These are phyloP conservation scores for Pythium sp. DNA, from an alignment of 352 stramenopile species.

Conservation along the genomic window DNA sequence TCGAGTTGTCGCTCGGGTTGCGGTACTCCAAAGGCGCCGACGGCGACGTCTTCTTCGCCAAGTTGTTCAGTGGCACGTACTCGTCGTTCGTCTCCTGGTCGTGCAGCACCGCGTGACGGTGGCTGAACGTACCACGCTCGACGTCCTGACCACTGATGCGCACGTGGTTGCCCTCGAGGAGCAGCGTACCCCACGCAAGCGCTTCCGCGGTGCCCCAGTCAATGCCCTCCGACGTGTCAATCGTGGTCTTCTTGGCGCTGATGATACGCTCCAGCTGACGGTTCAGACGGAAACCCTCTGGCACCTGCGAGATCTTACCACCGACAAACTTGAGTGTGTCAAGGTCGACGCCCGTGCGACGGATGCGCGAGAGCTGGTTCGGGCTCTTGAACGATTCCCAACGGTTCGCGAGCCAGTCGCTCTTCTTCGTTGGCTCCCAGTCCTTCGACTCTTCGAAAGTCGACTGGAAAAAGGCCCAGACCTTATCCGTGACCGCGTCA, in stretches of 20 bases:
- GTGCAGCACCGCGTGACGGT: slow-evolving; percentile 94
- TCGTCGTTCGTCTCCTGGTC: slow-evolving; percentile 94
- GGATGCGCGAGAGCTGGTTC: slow-evolving; percentile 89
- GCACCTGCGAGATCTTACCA: slow-evolving; percentile 76
- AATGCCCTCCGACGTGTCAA: slow-evolving; percentile 85
- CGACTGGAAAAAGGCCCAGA: slow-evolving; percentile 87
- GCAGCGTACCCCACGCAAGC: slow-evolving; percentile 93
- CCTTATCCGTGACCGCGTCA: slow-evolving; percentile 83
- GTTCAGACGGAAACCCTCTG: slow-evolving; percentile 90
- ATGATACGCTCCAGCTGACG: slow-evolving; percentile 94
- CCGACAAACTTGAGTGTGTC: slow-evolving; percentile 92
- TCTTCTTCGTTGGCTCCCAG: slow-evolving; percentile 88
- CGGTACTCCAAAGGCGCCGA: slow-evolving; percentile 38
- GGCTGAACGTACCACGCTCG: slow-evolving; percentile 90
- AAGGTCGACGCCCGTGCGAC: slow-evolving; percentile 92
- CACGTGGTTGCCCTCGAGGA: slow-evolving; percentile 91
- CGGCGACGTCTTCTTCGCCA: slow-evolving; percentile 65
- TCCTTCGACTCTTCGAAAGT: slow-evolving; percentile 94
- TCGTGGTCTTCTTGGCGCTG: slow-evolving; percentile 72
- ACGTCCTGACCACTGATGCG: slow-evolving; percentile 94
- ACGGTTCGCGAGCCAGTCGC: slow-evolving; percentile 93
- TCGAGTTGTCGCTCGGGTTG: slow-evolving; percentile 5
- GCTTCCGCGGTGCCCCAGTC: slow-evolving; percentile 97
- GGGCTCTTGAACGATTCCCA: slow-evolving; percentile 98
- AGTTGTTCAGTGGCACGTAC: slow-evolving; percentile 92